These are phyloP conservation scores for Detonula confervacea DNA, from an alignment of 352 stramenopile species.

Conservation along the genomic window DNA sequence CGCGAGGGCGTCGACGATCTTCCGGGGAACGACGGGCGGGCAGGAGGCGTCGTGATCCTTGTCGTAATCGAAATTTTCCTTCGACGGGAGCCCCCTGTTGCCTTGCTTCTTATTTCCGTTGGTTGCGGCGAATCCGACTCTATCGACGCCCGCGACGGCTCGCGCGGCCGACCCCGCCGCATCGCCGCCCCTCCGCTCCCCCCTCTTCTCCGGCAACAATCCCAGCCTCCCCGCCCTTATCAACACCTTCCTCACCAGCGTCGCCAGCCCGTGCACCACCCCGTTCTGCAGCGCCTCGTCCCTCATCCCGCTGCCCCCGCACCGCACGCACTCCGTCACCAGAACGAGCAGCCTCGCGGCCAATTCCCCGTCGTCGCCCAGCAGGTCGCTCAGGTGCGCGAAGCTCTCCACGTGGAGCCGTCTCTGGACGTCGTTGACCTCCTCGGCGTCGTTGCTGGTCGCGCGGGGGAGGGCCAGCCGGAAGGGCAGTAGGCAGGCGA, in stretches of 20 bases:
- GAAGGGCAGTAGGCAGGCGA: constrained; percentile 68
- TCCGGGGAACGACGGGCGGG: constrained; percentile 59
- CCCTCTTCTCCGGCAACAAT: constrained; percentile 36
- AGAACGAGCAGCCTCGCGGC: constrained; percentile 62
- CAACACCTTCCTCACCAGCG: constrained; percentile 69
- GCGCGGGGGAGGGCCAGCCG: constrained; percentile 70
- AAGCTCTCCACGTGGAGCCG: constrained; percentile 61
- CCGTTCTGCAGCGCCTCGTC: constrained; percentile 83
- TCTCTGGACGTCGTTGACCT: constrained; percentile 66
- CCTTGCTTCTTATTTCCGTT: background rate
- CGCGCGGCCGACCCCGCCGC: too few relatives aligned
- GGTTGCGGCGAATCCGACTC: too few relatives aligned
- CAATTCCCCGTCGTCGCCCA: constrained; percentile 61
- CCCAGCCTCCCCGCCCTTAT: constrained; percentile 66
- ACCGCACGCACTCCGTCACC: constrained; percentile 62
- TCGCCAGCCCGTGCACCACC: constrained; percentile 70
- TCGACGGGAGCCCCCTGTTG: background rate
- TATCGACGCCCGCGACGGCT: too few relatives aligned
- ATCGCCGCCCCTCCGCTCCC: background rate
- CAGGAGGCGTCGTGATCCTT: constrained; percentile 55
- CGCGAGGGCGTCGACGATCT: constrained; percentile 57
- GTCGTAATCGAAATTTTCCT: constrained; percentile 59
- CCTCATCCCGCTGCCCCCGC: constrained; percentile 62
- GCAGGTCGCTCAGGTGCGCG: constrained; percentile 68
- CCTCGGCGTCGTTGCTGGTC: constrained; percentile 51